phyloP scores from a whole-genome alignment of 192 early-diverging fungal species.

The Geosiphon pyriformis region DNA sequence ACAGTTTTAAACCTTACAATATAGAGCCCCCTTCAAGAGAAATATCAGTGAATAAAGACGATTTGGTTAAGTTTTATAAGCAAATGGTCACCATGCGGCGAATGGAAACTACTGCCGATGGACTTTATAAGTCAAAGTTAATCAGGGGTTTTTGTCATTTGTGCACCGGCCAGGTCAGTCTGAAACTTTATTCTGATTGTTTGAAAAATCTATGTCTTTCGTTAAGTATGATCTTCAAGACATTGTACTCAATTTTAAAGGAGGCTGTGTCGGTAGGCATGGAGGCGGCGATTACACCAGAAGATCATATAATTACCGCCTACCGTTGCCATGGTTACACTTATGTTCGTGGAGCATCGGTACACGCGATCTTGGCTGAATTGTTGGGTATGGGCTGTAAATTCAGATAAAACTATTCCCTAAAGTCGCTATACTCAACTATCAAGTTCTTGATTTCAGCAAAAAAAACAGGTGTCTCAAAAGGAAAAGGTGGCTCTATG shows the following conservation, averaged over 20 bases:
- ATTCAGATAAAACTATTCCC: background rate
- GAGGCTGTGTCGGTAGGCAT: conserved; percentile 93
- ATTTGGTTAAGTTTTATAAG: conserved; percentile 78
- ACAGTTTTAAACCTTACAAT: conserved; percentile 80
- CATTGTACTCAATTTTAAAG: too few species aligned
- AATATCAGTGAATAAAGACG: conserved; percentile 61
- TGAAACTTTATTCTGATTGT: background rate
- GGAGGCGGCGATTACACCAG: conserved; percentile 78
- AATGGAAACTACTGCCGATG: conserved; percentile 90
- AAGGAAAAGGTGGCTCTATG: conserved; percentile 99
- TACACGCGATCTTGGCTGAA: conserved; percentile 65
- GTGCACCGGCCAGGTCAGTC: conserved; percentile 86
- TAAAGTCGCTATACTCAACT: background rate
- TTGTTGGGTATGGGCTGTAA: too few species aligned
- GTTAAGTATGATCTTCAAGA: background rate
- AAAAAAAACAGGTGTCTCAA: conserved; percentile 67
- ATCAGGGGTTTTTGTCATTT: conserved; percentile 99
- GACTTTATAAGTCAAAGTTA: conserved; percentile 92
- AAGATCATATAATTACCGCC: conserved; percentile 95
- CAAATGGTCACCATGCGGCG: conserved; percentile 85
- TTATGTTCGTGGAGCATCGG: conserved; percentile 70
- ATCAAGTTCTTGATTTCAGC: background rate
- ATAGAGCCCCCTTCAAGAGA: conserved; percentile 63
- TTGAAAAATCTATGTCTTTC: background rate
- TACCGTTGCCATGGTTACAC: conserved; percentile 99